phyloP scores from a whole-genome alignment of 2,329 filamentous ascomycete species.

The Acephala macrosclerotiorum region DNA sequence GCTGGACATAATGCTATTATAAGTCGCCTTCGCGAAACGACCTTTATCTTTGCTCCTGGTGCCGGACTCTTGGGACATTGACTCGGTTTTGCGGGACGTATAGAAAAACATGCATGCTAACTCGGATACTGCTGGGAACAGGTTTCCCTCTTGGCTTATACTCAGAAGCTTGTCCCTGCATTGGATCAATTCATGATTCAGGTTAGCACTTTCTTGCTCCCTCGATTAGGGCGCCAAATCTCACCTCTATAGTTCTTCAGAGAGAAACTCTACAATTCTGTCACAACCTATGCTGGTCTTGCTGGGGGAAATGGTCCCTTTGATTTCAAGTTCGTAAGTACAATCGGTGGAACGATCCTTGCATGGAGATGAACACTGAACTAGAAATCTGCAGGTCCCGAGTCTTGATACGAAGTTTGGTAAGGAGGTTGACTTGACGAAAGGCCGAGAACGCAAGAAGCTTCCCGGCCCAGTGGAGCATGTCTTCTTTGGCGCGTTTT shows the following conservation, averaged over 20 bases:
- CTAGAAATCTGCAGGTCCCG: neutral
- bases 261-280: conserved; percentile 8
- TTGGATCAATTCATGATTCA: conserved; percentile 18
- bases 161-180: conserved; percentile 8
- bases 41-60: too few relatives aligned
- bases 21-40: too few relatives aligned
- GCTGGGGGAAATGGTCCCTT: conserved; percentile 13
- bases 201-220: neutral
- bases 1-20: conserved; percentile 16
- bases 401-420: conserved; percentile 10
- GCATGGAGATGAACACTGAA: neutral
- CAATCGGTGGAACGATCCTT: too few relatives aligned
- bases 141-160: conserved; percentile 6
- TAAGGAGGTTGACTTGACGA: conserved; percentile 11
- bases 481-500: neutral
- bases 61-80: too few relatives aligned
- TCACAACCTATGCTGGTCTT: conserved; percentile 7
- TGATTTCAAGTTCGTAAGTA: conserved; percentile 19
- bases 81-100: too few relatives aligned
- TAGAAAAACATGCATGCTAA: too few relatives aligned
- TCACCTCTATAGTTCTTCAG: conserved; percentile 5
- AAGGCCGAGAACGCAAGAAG: neutral
- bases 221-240: neutral
- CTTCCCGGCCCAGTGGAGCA: neutral
- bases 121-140: too few relatives aligned